Base-by-base conservation (phyloP, 495 filamentous ascomycete species). In the Xylaria nigripes region DNA sequence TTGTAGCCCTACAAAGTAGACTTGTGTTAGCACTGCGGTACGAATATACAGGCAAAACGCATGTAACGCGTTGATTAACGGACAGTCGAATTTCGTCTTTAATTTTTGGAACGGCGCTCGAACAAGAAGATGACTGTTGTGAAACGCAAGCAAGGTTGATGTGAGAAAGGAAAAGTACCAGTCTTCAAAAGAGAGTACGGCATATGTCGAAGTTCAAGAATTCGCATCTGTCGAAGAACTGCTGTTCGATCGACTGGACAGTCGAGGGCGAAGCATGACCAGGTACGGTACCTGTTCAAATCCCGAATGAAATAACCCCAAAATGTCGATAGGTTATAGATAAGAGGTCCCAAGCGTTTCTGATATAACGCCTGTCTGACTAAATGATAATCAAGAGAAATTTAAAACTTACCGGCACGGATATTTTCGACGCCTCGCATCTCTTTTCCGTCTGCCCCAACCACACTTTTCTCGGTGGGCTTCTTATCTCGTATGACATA, bases 401-500 rank as follows among this genome's bases (percentile, higher is more conserved):
- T 21, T 25, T n/a, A 34, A n/a, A 47, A 55, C 64, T 62, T 50
- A 30, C 92, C 90, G 22, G 87, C 84, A 21, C 85, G 81, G 43
- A 98, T 88, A 9, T 81, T 85, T 62, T 94, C 85, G 0, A 89
- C 85, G 0, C 88, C 89, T 48, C 85, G 76, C 54, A 95, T 81
- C 51, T 86, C 83, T 66, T 92, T 90, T n/a, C 92, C 93, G 61
- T 96, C 92, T 0, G 84, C 72, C 2, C 79, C 86, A n/a, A 85
- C 80, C 6, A 96, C 86, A 45, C 79, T 83, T 72, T 96, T 96
- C 73, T 98, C 93, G 0, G 83, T 89, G 46, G 79, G 73, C 10
- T 83, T 74, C 69, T 89, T 90, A 51, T 97, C 90, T 0, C 93
- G 80, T 72, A 98, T 96, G 2, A 95, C 78, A 62, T 98, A 98